phyloP scores from a whole-genome alignment of 768 basidiomycete species.

The Boletus rubroflammeus region DNA sequence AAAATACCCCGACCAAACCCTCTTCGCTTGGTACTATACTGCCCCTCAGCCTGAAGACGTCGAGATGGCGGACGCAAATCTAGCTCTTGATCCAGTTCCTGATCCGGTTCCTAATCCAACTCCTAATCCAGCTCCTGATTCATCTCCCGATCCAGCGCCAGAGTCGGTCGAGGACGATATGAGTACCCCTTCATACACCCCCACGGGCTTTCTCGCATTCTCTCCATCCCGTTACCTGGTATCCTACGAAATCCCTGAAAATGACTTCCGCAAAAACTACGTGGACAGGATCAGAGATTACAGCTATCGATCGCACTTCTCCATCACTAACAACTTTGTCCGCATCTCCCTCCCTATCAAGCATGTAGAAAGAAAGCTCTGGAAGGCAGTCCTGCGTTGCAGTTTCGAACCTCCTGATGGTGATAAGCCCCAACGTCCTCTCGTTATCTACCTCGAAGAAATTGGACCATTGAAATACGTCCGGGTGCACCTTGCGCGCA shows the following conservation, averaged over 20 bases:
- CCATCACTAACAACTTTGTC: slow-evolving; percentile 19
- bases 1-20: slow-evolving; percentile 22
- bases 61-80: slow-evolving; percentile 6
- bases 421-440: slow-evolving; percentile 15
- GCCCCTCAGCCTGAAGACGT: slow-evolving; percentile 6
- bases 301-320: slow-evolving; percentile 15
- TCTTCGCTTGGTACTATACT: slow-evolving; percentile 26
- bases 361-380: slow-evolving; percentile 9
- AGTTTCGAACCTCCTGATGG: slow-evolving; percentile 16
- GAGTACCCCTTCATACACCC: neutral
- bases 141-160: neutral
- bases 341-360: slow-evolving; percentile 22
- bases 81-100: neutral
- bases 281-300: slow-evolving; percentile 11
- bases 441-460: slow-evolving; percentile 23
- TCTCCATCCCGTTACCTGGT: slow-evolving; percentile 22
- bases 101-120: neutral
- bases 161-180: neutral
- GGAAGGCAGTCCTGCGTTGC: slow-evolving; percentile 23
- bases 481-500: slow-evolving; percentile 12
- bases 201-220: slow-evolving; percentile 23
- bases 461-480: slow-evolving; percentile 8
- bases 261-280: slow-evolving; percentile 18
- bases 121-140: neutral
- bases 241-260: slow-evolving; percentile 22